phyloP scores from a whole-genome alignment of 257 asterid genomes.

The Misopates orontium region DNA sequence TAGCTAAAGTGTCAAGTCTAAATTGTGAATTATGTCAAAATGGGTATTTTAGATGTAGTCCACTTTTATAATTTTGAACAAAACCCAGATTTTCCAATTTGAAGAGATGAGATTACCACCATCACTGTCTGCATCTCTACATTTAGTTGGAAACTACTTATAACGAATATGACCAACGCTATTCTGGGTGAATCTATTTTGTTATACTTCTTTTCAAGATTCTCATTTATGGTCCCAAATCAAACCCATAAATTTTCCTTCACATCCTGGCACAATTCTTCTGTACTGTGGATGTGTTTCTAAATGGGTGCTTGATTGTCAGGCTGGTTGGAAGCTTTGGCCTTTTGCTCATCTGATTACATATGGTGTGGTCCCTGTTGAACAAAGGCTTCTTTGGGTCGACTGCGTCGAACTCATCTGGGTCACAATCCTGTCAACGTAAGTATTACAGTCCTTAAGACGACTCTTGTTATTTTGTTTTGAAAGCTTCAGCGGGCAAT shows the following conservation, averaged over 20 bases:
- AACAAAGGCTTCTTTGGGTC: slow-evolving; percentile 96
- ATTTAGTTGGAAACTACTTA: background rate
- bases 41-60: no score
- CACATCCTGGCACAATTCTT: background rate
- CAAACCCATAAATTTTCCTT: background rate
- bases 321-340: slow-evolving; percentile 99
- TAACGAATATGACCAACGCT: background rate
- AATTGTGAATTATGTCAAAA: no score
- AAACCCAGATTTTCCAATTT: no score
- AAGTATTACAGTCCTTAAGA: slow-evolving; percentile 23
- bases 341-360: slow-evolving; percentile 92
- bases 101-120: no score
- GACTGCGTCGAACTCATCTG: slow-evolving; percentile 85
- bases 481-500: background rate
- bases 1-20: no score
- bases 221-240: background rate
- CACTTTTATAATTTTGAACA: no score
- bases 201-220: no score
- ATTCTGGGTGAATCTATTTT: no score
- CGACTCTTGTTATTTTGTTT: background rate
- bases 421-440: slow-evolving; percentile 95
- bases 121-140: background rate
- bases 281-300: background rate
- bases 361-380: slow-evolving; percentile 80
- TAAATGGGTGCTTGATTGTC: slow-evolving; percentile 9